Evolutionary conservation across 495 filamentous ascomycete genomes (phyloP).

Genomic region (Penicillium waksmanii): DNA sequence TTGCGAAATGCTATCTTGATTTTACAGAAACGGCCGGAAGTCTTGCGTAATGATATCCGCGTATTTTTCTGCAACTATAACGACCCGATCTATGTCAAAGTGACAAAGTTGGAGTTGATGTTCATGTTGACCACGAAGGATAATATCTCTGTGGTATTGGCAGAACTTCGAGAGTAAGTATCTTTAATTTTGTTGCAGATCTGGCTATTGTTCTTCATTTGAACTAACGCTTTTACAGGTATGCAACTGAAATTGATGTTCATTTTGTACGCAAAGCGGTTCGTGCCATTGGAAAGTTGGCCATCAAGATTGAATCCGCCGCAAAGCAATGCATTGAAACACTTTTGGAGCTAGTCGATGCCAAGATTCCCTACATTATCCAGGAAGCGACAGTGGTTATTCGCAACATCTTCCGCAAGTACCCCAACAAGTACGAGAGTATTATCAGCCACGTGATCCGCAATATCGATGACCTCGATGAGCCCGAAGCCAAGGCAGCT

Average conservation of each 20-base stretch:
- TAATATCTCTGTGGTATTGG: slow-evolving; percentile 94
- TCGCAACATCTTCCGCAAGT: slow-evolving; percentile 98
- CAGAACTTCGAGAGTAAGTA: slow-evolving; percentile 85
- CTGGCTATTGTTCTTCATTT: not conserved
- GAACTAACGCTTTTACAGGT: slow-evolving; percentile 44
- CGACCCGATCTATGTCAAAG: slow-evolving; percentile 99
- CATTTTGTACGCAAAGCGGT: slow-evolving; percentile 99
- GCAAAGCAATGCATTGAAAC: slow-evolving; percentile 89
- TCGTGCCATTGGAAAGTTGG: slow-evolving; percentile 94
- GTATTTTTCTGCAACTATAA: slow-evolving; percentile 99
- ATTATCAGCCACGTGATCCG: slow-evolving; percentile 96
- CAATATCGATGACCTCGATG: slow-evolving; percentile 94
- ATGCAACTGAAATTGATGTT: slow-evolving; percentile 97
- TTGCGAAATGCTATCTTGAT: slow-evolving; percentile 94
- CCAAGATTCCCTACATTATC: slow-evolving; percentile 99
- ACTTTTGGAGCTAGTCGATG: slow-evolving; percentile 88
- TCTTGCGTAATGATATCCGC: slow-evolving; percentile 93
- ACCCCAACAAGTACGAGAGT: slow-evolving; percentile 96
- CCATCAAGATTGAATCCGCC: slow-evolving; percentile 98
- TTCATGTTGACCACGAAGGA: slow-evolving; percentile 98
- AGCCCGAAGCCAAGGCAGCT: slow-evolving; percentile 99
- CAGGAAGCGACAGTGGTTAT: slow-evolving; percentile 99
- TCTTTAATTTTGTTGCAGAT: not conserved
- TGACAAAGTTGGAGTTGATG: slow-evolving; percentile 97
- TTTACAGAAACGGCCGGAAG: slow-evolving; percentile 89